These are phyloP conservation scores for Talaromyces thailandensis DNA, from an alignment of 495 filamentous ascomycete species.

Conservation along the genomic window DNA sequence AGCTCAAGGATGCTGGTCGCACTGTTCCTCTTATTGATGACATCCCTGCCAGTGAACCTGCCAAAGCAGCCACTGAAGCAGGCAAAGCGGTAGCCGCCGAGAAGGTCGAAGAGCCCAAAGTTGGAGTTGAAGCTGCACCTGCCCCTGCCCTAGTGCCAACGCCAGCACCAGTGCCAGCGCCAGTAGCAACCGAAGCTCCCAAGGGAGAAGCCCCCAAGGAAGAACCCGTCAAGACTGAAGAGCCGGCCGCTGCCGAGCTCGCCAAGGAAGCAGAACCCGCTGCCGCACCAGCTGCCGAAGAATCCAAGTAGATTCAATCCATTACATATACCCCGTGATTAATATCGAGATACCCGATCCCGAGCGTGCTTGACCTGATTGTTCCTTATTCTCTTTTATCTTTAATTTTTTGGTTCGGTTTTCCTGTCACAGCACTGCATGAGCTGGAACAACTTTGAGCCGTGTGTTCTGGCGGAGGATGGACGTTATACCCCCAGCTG, in stretches of 20 bases:
- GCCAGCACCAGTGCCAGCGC: too few relatives aligned
- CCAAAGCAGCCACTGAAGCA: conserved; percentile 9
- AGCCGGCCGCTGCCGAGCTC: conserved; percentile 4
- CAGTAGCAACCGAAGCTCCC: conserved; percentile 7
- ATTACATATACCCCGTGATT: conserved; percentile 1
- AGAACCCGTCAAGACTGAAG: conserved; percentile 7
- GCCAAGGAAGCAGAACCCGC: conserved; percentile 10
- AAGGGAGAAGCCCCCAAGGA: conserved; percentile 11
- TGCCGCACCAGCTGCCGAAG: conserved; percentile 12
- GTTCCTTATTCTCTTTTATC: not conserved
- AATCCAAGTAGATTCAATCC: conserved; percentile 17
- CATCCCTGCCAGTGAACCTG: not conserved
- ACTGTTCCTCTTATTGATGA: conserved; percentile 20
- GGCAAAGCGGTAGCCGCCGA: conserved; percentile 6
- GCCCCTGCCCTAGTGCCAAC: conserved; percentile 4
- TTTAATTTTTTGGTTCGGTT: not conserved
- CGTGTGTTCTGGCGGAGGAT: not conserved
- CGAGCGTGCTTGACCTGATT: not conserved
- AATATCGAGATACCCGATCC: conserved; percentile 7
- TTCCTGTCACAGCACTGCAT: not conserved
- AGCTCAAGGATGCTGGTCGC: conserved; percentile 19
- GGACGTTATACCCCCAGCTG: conserved; percentile 4
- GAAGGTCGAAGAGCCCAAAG: not conserved
- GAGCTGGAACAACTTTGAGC: not conserved
- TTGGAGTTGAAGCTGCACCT: conserved; percentile 4